A percentile compares a stretch with the other conserved stretches of the same genome.
These are phyloP conservation scores for Cryptococcus depauperatus DNA, from an alignment of 1,284 basidiomycete species.

Conservation along the genomic window DNA sequence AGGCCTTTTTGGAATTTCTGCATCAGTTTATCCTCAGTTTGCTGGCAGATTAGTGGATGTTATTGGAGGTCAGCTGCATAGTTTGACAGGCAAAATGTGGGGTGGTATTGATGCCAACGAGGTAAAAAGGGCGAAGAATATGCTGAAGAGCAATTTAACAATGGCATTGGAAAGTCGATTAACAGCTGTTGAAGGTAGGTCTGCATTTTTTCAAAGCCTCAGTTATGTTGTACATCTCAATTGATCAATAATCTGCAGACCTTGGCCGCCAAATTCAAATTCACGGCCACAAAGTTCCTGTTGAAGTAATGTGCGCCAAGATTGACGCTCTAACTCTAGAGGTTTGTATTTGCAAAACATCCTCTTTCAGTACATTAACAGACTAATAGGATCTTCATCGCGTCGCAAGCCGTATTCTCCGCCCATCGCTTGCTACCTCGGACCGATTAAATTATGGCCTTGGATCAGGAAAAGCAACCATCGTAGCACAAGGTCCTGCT, in stretches of 20 bases:
- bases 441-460: slow-evolving; percentile 37
- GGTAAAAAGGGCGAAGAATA: slow-evolving; percentile 84
- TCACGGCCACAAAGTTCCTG: slow-evolving; percentile 77
- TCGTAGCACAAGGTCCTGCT: slow-evolving; percentile 45
- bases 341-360: too few relatives aligned
- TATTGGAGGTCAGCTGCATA: slow-evolving; percentile 66
- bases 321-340: slow-evolving; percentile 70
- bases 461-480: slow-evolving; percentile 45
- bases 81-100: slow-evolving; percentile 44
- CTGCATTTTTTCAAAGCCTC: background rate
- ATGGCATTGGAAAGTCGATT: slow-evolving; percentile 91
- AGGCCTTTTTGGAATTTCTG: slow-evolving; percentile 87
- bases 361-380: too few relatives aligned
- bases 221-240: background rate
- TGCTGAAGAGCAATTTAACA: slow-evolving; percentile 85
- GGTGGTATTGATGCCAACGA: slow-evolving; percentile 50
- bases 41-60: slow-evolving; percentile 68
- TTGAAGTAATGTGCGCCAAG: slow-evolving; percentile 84
- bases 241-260: slow-evolving; percentile 29
- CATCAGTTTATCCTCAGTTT: slow-evolving; percentile 68
- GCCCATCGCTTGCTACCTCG: slow-evolving; percentile 22
- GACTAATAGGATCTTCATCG: slow-evolving; percentile 43
- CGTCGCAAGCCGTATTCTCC: slow-evolving; percentile 39
- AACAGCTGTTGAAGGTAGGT: slow-evolving; percentile 76
- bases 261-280: slow-evolving; percentile 69